A percentile compares a stretch with the other conserved stretches of the same genome.
Evolutionary conservation across 2,329 filamentous ascomycete species (phyloP).

Genomic region (Nothomitra cinnamomea): DNA sequence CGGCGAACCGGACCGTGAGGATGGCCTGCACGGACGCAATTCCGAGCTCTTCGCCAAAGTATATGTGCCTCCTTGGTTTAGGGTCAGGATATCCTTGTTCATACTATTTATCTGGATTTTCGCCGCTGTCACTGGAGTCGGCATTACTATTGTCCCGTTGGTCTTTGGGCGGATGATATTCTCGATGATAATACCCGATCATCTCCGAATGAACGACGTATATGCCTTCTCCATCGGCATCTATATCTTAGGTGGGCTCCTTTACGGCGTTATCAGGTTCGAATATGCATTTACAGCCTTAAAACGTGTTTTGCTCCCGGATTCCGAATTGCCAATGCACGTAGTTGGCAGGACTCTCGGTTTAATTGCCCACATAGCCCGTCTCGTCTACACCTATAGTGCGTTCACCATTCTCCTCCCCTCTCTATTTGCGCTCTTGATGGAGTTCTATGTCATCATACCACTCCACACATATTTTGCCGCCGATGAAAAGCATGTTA

Average conservation of each 20-base stretch:
- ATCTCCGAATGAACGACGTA: conserved; percentile 75
- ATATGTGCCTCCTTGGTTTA: conserved; percentile 75
- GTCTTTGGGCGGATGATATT: conserved; percentile 71
- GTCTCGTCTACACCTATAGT: conserved; percentile 56
- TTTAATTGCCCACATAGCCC: conserved; percentile 22
- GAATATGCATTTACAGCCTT: conserved; percentile 11
- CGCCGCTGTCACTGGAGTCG: conserved; percentile 71
- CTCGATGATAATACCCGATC: conserved; percentile 49
- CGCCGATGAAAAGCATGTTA: conserved; percentile 40
- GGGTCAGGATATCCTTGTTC: conserved; percentile 63
- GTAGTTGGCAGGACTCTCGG: conserved; percentile 13
- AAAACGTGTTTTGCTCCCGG: conserved; percentile 5
- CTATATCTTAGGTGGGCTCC: conserved; percentile 54
- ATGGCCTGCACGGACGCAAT: conserved; percentile 39
- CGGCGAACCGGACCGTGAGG: conserved; percentile 29
- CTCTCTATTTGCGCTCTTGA: conserved; percentile 56
- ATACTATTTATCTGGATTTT: conserved; percentile 87
- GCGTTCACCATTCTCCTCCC: conserved; percentile 67
- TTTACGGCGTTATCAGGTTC: conserved; percentile 42
- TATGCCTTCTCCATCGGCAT: conserved; percentile 90
- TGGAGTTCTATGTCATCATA: conserved; percentile 79
- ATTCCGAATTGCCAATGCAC: conserved; percentile 18
- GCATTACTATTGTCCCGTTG: conserved; percentile 71
- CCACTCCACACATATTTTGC: conserved; percentile 66
- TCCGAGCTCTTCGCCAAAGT: conserved; percentile 46